A percentile compares a stretch with the other conserved stretches of the same genome.
Conservation (phyloP, 352 stramenopile species). For the Phytopythium ostracodes region DNA sequence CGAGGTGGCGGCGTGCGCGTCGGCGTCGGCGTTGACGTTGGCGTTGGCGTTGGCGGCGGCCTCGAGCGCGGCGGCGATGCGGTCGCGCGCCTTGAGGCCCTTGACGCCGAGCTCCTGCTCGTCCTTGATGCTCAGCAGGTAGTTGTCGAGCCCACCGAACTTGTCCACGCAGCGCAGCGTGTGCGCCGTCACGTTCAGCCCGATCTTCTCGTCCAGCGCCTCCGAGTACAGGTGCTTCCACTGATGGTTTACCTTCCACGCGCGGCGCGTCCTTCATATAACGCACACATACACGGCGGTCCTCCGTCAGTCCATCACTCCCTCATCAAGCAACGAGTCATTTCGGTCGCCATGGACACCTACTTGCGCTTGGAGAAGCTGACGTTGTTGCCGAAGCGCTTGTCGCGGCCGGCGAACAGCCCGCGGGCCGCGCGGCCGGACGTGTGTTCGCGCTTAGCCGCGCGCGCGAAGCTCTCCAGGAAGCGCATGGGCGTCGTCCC, state of each 20-base stretch:
- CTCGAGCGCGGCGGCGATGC: constrained; percentile 46
- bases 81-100: constrained; percentile 50
- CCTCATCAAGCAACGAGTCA: no score
- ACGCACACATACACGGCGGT: neutral
- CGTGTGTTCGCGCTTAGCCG: constrained; percentile 62
- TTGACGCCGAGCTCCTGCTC: constrained; percentile 75
- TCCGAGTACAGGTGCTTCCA: constrained; percentile 87
- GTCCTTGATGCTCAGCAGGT: constrained; percentile 89
- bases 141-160: constrained; percentile 92
- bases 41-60: constrained; percentile 11
- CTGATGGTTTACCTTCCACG: constrained; percentile 94
- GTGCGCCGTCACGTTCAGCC: constrained; percentile 91
- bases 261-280: constrained; percentile 65
- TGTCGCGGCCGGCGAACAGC: constrained; percentile 93
- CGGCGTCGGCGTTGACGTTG: constrained; percentile 2
- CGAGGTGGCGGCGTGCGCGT: neutral
- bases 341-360: constrained; percentile 8
- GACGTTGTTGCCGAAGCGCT: constrained; percentile 93
- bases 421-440: constrained; percentile 76
- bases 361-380: constrained; percentile 91
- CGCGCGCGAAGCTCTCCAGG: constrained; percentile 58
- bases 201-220: constrained; percentile 91
- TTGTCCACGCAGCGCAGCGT: constrained; percentile 94
- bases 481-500: constrained; percentile 42
- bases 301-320: neutral